Evolutionary conservation across 208 protist genomes (phyloP).

Genomic region (Trypanosoma brucei): DNA sequence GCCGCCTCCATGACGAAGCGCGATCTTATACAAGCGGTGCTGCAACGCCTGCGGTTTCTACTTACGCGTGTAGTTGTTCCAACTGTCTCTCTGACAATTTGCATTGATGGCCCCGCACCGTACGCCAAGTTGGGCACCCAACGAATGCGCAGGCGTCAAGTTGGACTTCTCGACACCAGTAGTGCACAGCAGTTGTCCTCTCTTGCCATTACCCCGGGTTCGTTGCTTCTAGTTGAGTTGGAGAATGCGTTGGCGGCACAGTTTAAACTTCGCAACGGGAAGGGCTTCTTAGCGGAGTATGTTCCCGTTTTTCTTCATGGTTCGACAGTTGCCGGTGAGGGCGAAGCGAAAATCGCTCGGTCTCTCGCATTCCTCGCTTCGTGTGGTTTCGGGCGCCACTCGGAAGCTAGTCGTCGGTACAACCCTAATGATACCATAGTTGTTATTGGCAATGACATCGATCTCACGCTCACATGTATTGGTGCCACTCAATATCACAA

Average conservation of each 20-base stretch:
- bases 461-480: slow-evolving; percentile 78
- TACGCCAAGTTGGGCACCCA: slow-evolving; percentile 82
- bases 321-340: slow-evolving; percentile 74
- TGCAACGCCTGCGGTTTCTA: slow-evolving; percentile 62
- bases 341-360: slow-evolving; percentile 78
- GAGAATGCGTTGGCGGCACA: slow-evolving; percentile 77
- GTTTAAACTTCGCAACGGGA: slow-evolving; percentile 56
- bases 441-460: slow-evolving; percentile 84
- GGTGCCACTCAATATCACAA: slow-evolving; percentile 80
- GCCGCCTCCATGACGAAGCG: slow-evolving; percentile 32
- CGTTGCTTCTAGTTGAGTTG: slow-evolving; percentile 81
- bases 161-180: slow-evolving; percentile 43
- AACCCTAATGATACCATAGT: slow-evolving; percentile 64
- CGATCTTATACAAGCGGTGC: slow-evolving; percentile 70
- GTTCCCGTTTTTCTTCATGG: slow-evolving; percentile 77
- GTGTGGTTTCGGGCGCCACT: slow-evolving; percentile 10
- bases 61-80: slow-evolving; percentile 64
- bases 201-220: slow-evolving; percentile 74
- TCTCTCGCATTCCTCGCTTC: slow-evolving; percentile 65
- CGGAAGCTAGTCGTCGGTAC: slow-evolving; percentile 22
- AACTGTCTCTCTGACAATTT: slow-evolving; percentile 60
- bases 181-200: slow-evolving; percentile 47
- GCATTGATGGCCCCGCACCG: slow-evolving; percentile 78
- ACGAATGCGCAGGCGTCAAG: slow-evolving; percentile 67
- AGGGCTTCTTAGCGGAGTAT: slow-evolving; percentile 47